Evolutionary conservation across 139 green algal genomes (phyloP).

Genomic region (Volvox reticuliferus): DNA sequence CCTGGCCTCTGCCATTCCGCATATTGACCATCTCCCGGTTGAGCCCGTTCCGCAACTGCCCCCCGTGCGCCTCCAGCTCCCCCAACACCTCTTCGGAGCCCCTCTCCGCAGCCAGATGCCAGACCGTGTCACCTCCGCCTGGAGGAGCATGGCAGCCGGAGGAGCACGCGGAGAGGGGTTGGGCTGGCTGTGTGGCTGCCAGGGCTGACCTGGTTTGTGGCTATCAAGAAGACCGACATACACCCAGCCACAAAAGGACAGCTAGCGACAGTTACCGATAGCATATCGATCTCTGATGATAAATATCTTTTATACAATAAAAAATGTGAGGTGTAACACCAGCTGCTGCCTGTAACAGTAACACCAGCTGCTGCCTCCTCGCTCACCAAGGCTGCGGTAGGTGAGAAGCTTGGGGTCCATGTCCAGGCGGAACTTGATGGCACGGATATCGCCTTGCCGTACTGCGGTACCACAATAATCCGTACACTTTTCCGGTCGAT

Average conservation of each 20-base stretch:
- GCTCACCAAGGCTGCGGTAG: slow-evolving; percentile 8
- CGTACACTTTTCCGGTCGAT: too few species aligned
- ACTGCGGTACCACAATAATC: not conserved
- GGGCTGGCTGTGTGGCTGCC: not conserved
- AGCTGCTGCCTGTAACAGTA: too few species aligned
- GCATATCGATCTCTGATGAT: too few species aligned
- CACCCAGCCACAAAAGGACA: too few species aligned
- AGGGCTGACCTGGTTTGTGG: too few species aligned
- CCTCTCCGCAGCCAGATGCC: not conserved
- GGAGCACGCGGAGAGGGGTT: not conserved
- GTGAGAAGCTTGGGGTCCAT: slow-evolving; percentile 6
- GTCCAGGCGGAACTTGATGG: slow-evolving; percentile 1
- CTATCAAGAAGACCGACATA: too few species aligned
- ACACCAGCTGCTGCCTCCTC: too few species aligned
- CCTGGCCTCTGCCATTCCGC: slow-evolving; percentile 3
- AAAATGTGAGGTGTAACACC: too few species aligned
- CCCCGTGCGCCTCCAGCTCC: not conserved
- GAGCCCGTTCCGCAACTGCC: not conserved
- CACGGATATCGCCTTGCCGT: not conserved
- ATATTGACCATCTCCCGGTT: not conserved
- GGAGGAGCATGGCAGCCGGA: not conserved
- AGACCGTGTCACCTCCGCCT: slow-evolving; percentile 17
- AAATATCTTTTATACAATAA: too few species aligned
- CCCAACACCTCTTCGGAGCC: not conserved
- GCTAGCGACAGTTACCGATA: too few species aligned